Evolutionary conservation across 1,139 yeast genomes (phyloP), one percentile per base, ranked within the genome.

Genomic region (Oligophagozyma castellii): DNA sequence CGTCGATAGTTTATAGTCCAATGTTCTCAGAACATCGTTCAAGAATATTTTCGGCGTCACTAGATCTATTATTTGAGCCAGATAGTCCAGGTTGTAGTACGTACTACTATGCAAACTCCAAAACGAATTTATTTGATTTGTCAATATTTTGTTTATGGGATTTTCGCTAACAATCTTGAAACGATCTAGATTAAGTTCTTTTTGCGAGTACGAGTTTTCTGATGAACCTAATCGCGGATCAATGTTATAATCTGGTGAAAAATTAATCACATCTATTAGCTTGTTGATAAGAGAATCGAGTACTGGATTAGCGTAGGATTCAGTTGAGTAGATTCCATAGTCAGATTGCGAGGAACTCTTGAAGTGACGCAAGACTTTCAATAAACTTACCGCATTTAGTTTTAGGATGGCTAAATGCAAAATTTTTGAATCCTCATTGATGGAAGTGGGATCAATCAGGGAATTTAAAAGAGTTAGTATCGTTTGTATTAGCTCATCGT

Each of bases 41-140:
- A 51, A 28, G 26, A 50, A 51, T 15, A 32, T 36, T 13, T 31
- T 38, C 1, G 54, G 54, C 2, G 52, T 40, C 2, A 49, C 36
- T 8, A 51, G 24, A 12, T 39, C 30, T 13, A 49, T 42, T n/a
- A 51, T 34, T 15, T 44, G 44, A 11, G 36, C 33, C 29, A 51
- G 26, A 28, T 48, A 51, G 31, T 51, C 56, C 19, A 48, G 33
- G 29, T 51, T 51, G 29, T 48, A 51, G 30, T 48, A 51, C 3
- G 55, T 50, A 33, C 56, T 50, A 24, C 55, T 50, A 29, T 51
- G 56, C 24, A 51, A 33, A 35, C 47, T 49, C 56, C 55, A 50
- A 29, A 51, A 51, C 5, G 55, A 50, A 27, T 50, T 51, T 13
- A 48, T 43, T 36, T 51, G 56, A 24, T 50, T 51, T 3, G 51